Conservation (phyloP, 164 flowering plant genomes). For the Platanus orientalis region DNA sequence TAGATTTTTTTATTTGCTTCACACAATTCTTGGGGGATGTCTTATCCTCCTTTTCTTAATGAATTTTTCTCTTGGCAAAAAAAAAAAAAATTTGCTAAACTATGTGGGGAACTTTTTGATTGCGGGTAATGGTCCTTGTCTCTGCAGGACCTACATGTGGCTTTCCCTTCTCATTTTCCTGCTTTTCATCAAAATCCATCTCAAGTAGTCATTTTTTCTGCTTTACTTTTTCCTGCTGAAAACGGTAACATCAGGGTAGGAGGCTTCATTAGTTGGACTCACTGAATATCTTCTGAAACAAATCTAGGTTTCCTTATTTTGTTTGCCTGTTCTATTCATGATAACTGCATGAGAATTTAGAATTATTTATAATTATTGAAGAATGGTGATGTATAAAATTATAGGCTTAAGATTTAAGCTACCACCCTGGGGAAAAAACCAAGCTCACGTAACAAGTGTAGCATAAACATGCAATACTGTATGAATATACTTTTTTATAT, state of each 20-base stretch:
- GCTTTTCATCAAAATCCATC: not conserved
- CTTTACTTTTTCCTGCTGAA: not conserved
- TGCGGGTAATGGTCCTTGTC: not conserved
- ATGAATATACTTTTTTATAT: no score
- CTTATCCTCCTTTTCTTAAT: no score
- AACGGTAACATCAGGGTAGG: not conserved
- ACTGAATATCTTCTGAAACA: not conserved
- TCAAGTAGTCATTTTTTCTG: not conserved
- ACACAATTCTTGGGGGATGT: no score
- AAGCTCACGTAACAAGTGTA: no score
- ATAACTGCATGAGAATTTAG: no score
- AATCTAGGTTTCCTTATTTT: no score
- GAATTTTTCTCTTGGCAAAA: no score
- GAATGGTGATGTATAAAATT: no score
- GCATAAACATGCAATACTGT: no score
- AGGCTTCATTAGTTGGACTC: not conserved
- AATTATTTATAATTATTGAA: no score
- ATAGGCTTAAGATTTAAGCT: not conserved
- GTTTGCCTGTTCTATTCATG: no score
- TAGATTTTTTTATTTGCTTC: not conserved
- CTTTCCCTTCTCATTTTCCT: conserved; percentile 4
- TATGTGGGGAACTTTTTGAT: conserved; percentile 3
- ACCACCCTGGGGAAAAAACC: no score
- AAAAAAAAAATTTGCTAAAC: not conserved
- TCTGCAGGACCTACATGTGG: conserved; percentile 1